Conservation (phyloP, 805 yeast genomes). For the Ogataea nakhonphanomensis region DNA sequence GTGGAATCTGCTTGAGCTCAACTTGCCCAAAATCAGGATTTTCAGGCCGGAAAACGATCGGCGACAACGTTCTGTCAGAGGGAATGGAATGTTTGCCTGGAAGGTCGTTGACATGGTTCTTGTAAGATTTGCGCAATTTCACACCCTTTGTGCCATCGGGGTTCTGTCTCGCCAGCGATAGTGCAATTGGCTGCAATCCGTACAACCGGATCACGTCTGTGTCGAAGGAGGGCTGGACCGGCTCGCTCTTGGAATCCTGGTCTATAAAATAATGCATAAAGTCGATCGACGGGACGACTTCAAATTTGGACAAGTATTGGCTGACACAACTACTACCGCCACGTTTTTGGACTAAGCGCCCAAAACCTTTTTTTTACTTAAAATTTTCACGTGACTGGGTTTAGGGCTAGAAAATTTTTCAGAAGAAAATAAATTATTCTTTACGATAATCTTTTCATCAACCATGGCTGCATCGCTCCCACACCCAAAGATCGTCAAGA, state of each 20-base stretch:
- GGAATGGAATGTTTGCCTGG: constrained; percentile 77
- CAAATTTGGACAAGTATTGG: too few relatives aligned
- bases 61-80: constrained; percentile 38
- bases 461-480: constrained; percentile 95
- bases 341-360: too few relatives aligned
- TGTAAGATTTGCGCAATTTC: constrained; percentile 89
- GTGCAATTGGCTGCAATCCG: constrained; percentile 62
- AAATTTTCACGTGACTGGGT: constrained; percentile 6
- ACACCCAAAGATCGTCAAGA: constrained; percentile 99
- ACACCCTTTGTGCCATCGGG: constrained; percentile 90
- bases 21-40: constrained; percentile 36
- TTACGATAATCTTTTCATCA: constrained; percentile 10
- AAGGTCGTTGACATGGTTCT: constrained; percentile 83
- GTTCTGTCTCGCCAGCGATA: constrained; percentile 80
- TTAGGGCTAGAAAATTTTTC: constrained; percentile 13
- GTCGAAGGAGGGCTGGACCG: constrained; percentile 64
- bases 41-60: constrained; percentile 37
- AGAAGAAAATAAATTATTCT: constrained; percentile 6
- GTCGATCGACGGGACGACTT: constrained; percentile 10
- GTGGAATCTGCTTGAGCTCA: constrained; percentile 47
- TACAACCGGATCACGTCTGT: constrained; percentile 69
- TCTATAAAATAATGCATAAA: constrained; percentile 30
- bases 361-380: background rate
- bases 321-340: too few relatives aligned
- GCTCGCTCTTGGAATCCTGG: constrained; percentile 31